A percentile compares a stretch with the other conserved stretches of the same genome.
phyloP scores from a whole-genome alignment of 495 filamentous ascomycete species.

The Articulospora tetracladia region DNA sequence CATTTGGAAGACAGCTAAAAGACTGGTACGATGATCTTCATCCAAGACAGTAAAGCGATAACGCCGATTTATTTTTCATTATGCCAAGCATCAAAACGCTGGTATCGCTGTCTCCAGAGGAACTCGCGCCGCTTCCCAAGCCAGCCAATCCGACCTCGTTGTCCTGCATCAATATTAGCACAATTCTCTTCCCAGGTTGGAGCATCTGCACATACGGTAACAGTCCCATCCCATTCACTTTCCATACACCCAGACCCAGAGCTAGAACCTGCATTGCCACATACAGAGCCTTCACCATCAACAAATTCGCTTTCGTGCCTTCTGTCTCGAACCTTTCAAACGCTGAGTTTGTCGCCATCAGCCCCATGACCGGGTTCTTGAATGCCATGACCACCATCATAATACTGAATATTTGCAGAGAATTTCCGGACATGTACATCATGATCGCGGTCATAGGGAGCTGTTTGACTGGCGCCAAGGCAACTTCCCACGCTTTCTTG shows the following conservation, averaged over 20 bases:
- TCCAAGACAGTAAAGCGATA: too few species aligned
- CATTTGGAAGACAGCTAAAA: too few species aligned
- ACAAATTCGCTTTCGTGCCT: slow-evolving; percentile 63
- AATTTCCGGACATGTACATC: slow-evolving; percentile 99
- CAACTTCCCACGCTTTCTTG: slow-evolving; percentile 99
- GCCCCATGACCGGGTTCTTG: slow-evolving; percentile 87
- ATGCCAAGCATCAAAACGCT: slow-evolving; percentile 41
- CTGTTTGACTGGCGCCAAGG: slow-evolving; percentile 88
- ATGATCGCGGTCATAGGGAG: slow-evolving; percentile 98
- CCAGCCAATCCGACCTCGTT: slow-evolving; percentile 91
- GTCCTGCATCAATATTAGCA: slow-evolving; percentile 52
- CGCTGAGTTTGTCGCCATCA: slow-evolving; percentile 70
- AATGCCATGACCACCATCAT: slow-evolving; percentile 99
- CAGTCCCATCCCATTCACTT: slow-evolving; percentile 94
- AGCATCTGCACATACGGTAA: slow-evolving; percentile 64
- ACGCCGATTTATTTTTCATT: too few species aligned
- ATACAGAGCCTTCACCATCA: slow-evolving; percentile 81
- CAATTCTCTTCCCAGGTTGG: background rate
- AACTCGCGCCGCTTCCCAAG: slow-evolving; percentile 82
- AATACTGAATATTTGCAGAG: slow-evolving; percentile 97
- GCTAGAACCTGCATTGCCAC: slow-evolving; percentile 80
- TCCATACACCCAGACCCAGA: slow-evolving; percentile 87
- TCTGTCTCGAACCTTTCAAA: slow-evolving; percentile 89
- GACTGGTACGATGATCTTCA: too few species aligned
- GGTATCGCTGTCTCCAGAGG: slow-evolving; percentile 67